Evolutionary conservation across 106 monocot species (phyloP), one percentile per base, ranked within the genome.

Genomic region (Allium fistulosum): DNA sequence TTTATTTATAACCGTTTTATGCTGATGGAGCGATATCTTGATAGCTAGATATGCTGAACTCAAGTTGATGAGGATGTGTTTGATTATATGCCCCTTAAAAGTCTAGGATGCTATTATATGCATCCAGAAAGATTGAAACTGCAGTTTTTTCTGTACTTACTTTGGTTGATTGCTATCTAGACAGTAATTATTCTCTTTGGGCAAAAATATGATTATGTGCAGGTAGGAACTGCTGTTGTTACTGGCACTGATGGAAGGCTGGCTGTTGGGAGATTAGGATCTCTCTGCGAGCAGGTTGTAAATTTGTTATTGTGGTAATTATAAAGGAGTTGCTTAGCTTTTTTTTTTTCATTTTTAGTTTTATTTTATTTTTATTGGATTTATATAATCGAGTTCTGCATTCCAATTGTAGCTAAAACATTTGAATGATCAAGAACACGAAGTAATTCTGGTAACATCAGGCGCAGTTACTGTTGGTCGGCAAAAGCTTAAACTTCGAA

Each of bases 381-480:
- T 37, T 37, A 37, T 37, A 37, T 37, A 37, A 37, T 5, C 37
- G 1, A 37, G 37, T 37, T 22, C 37, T 37, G 37, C 37, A 37
- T 37, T 37, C 37, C 37, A 48, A 59, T 22, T 59, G n/a, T 76
- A 94, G 94, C 60, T 94, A 53, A 86, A 94, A 79, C 90, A 90
- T 48, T 66, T 94, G 28, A 94, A 90, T 46, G 73, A 78, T 60
- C 62, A 49, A 46, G 94, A 87, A 4, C 78, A 60, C 51, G 87
- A 94, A 55, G 85, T 94, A 16, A 90, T 94, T 71, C 49, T 94
- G 71, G 90, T 90, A 22, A 90, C 82, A 51, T 94, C 90, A 9
- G 94, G 94, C 57, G 94, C 94, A 15, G 80, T 94, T 62, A 80
- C 84, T 45, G 84, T 87, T 50, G 94, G 94, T 3, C 90, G 87